A percentile compares a stretch with the other conserved stretches of the same genome.
Conservation (phyloP, 1,284 basidiomycete genomes). For the Schizophyllum amplum region DNA sequence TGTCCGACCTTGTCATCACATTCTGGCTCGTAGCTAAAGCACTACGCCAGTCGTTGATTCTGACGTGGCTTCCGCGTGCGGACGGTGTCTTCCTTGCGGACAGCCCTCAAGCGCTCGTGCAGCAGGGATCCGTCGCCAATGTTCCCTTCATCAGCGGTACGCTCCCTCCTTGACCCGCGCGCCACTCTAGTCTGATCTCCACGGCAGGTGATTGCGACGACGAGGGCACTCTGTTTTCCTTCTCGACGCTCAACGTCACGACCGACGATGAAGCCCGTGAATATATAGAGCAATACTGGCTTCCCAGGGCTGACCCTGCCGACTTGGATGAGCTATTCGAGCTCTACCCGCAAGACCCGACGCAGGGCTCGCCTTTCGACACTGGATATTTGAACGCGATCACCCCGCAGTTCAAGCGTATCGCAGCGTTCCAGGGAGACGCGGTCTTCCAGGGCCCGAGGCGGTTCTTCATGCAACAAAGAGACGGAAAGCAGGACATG, state of each 20-base stretch:
- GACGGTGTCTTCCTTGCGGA: constrained; percentile 32
- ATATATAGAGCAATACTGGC: constrained; percentile 6
- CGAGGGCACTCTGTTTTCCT: constrained; percentile 31
- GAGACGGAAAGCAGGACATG: constrained; percentile 12
- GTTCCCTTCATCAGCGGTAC: constrained; percentile 29
- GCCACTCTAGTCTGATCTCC: too few species aligned
- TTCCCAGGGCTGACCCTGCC: constrained; percentile 5
- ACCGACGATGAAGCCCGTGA: constrained; percentile 9
- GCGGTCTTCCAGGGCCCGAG: constrained; percentile 12
- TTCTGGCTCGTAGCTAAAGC: constrained; percentile 21
- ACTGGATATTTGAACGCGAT: constrained; percentile 9
- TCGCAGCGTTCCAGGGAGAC: constrained; percentile 13
- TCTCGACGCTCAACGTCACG: constrained; percentile 17
- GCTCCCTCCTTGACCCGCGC: too few species aligned
- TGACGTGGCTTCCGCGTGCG: constrained; percentile 30
- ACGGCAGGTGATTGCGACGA: constrained; percentile 31
- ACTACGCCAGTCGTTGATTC: constrained; percentile 18
- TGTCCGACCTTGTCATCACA: neutral
- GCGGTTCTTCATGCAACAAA: constrained; percentile 11
- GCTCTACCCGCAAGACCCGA: constrained; percentile 6
- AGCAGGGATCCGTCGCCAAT: constrained; percentile 24
- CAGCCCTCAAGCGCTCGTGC: constrained; percentile 22
- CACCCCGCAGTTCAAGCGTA: constrained; percentile 13
- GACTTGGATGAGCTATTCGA: neutral
- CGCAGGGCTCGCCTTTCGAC: constrained; percentile 11